Conservation (phyloP, 208 protist genomes). For the Leishmania martiniquensis region DNA sequence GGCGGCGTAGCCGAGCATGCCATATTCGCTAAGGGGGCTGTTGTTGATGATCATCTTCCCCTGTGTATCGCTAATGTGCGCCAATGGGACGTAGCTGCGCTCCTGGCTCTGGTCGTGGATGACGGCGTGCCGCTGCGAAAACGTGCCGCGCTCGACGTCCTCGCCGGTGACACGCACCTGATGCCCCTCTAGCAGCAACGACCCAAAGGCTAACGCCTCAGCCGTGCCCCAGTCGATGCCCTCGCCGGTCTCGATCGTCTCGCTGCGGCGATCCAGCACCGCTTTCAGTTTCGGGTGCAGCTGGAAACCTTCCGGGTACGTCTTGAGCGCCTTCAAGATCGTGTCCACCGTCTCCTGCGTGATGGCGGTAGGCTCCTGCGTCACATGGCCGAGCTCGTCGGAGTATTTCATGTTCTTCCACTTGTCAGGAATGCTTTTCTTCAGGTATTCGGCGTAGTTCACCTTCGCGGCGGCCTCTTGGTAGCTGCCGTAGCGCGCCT, state of each 20-base stretch:
- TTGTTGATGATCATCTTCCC: constrained; percentile 94
- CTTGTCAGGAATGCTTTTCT: constrained; percentile 56
- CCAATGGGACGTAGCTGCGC: constrained; percentile 77
- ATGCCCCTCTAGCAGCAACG: constrained; percentile 94
- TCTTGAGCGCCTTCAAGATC: constrained; percentile 63
- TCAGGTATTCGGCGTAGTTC: constrained; percentile 88
- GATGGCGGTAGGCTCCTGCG: constrained; percentile 70
- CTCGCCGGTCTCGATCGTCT: constrained; percentile 68
- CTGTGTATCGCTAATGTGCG: constrained; percentile 70
- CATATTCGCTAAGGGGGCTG: constrained; percentile 96
- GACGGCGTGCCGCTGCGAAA: constrained; percentile 97
- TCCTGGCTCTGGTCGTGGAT: constrained; percentile 93
- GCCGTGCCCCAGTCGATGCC: constrained; percentile 95
- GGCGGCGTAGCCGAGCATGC: constrained; percentile 97
- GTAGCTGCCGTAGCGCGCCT: constrained; percentile 82
- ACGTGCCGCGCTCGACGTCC: constrained; percentile 98
- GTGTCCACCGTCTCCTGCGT: constrained; percentile 51
- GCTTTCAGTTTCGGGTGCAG: constrained; percentile 80
- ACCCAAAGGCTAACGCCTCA: constrained; percentile 96
- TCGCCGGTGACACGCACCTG: constrained; percentile 95
- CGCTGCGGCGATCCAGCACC: constrained; percentile 81
- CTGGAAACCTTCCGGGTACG: constrained; percentile 80
- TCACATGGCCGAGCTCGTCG: constrained; percentile 73
- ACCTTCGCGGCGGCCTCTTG: constrained; percentile 60
- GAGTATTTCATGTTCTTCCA: constrained; percentile 86